Evolutionary conservation across 2,329 filamentous ascomycete genomes (phyloP).

Genomic region (Monosporascus sp.): DNA sequence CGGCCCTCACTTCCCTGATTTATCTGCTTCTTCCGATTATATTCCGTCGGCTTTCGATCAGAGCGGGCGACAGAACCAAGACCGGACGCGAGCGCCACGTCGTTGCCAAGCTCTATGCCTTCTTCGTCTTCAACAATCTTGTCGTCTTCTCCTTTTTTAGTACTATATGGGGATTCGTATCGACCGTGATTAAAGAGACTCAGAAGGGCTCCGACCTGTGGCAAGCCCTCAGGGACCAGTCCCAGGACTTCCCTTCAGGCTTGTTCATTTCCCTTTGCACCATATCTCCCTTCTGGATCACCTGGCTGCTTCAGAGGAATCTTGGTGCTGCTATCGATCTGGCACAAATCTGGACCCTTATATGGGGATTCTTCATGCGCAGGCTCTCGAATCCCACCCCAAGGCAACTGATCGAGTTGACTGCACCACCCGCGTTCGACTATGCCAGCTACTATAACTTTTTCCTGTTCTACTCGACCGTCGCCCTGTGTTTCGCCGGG

Average conservation of each 20-base stretch:
- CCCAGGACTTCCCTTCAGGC: conserved; percentile 49
- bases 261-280: conserved; percentile 72
- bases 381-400: conserved; percentile 86
- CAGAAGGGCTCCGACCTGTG: conserved; percentile 55
- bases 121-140: conserved; percentile 97
- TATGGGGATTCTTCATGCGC: conserved; percentile 79
- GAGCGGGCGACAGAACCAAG: conserved; percentile 84
- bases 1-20: conserved; percentile 78
- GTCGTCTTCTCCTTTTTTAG: conserved; percentile 92
- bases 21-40: conserved; percentile 86
- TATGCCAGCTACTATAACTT: conserved; percentile 98
- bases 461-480: conserved; percentile 89
- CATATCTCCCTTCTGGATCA: conserved; percentile 89
- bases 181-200: conserved; percentile 56
- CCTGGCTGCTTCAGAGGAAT: conserved; percentile 87
- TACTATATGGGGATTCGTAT: conserved; percentile 69
- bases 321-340: conserved; percentile 90
- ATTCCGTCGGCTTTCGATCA: conserved; percentile 80
- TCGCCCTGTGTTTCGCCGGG: conserved; percentile 76
- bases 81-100: conserved; percentile 90
- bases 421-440: conserved; percentile 86
- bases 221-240: conserved; percentile 58
- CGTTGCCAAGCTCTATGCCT: conserved; percentile 81
- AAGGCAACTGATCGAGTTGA: conserved; percentile 84
- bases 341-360: conserved; percentile 77